Evolutionary conservation across 371 early-diverging fungal species (phyloP).

Genomic region (Batkoa obscura): DNA sequence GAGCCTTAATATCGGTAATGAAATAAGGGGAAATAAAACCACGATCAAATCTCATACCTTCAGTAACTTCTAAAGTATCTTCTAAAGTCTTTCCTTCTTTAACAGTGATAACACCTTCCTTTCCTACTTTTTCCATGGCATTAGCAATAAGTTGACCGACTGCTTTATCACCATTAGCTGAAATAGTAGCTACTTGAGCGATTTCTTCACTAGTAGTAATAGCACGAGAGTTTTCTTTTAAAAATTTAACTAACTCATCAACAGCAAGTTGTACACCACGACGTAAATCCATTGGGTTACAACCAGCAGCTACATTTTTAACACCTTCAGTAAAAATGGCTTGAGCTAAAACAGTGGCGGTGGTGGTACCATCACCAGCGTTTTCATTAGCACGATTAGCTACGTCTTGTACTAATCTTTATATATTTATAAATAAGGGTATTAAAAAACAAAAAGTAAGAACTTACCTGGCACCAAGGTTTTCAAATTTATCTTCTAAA

Average conservation of each 20-base stretch:
- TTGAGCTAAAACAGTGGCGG: conserved; percentile 93
- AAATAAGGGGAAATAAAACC: conserved; percentile 98
- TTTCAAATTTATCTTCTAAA: conserved; percentile 92
- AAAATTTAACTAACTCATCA: conserved; percentile 68
- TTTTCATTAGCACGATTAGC: conserved; percentile 97
- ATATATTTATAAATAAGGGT: no score
- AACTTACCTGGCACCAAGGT: conserved; percentile 76
- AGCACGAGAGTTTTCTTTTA: conserved; percentile 66
- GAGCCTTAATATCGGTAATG: conserved; percentile 90
- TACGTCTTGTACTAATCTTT: conserved; percentile 90
- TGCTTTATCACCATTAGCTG: conserved; percentile 94
- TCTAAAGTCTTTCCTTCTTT: conserved; percentile 96
- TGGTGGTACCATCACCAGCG: conserved; percentile 98
- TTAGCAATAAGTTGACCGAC: conserved; percentile 88
- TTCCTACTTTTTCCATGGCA: conserved; percentile 98
- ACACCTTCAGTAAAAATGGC: conserved; percentile 97
- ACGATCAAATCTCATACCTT: conserved; percentile 98
- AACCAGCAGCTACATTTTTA: conserved; percentile 95
- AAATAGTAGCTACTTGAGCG: conserved; percentile 94
- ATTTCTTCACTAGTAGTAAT: conserved; percentile 90
- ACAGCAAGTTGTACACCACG: conserved; percentile 90
- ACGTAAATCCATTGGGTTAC: conserved; percentile 95
- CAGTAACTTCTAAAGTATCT: conserved; percentile 92
- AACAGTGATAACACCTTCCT: conserved; percentile 97
- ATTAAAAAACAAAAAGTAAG: background rate